Conservation (phyloP, 768 basidiomycete species). For the Cyclocybe cylindracea region DNA sequence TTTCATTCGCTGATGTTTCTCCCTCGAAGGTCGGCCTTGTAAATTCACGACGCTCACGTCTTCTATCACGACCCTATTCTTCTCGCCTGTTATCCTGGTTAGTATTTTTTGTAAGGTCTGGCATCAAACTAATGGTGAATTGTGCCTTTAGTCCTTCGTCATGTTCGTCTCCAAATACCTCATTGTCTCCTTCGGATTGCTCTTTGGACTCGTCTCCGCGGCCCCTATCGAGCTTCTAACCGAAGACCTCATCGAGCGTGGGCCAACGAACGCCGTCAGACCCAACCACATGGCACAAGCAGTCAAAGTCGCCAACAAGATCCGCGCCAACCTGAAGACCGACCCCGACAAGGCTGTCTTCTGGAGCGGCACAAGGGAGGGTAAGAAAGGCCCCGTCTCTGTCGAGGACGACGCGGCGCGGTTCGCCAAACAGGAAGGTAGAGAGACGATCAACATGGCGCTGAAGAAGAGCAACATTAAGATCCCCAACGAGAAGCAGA, state of each 20-base stretch:
- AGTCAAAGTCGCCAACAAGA: not conserved
- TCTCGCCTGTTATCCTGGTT: too few species aligned
- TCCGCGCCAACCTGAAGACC: not conserved
- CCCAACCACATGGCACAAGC: slow-evolving; percentile 1
- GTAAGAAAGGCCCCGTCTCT: not conserved
- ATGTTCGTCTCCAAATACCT: not conserved
- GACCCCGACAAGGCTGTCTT: slow-evolving; percentile 7
- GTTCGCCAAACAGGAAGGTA: slow-evolving; percentile 1
- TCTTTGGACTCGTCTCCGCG: not conserved
- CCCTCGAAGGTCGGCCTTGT: too few species aligned
- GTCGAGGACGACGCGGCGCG: not conserved
- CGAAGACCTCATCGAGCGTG: not conserved
- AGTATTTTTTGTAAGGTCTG: too few species aligned
- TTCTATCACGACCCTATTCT: too few species aligned
- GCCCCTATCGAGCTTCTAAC: not conserved
- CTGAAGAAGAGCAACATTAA: not conserved
- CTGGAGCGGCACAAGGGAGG: slow-evolving; percentile 7
- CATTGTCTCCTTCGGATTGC: not conserved
- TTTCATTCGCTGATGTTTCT: too few species aligned
- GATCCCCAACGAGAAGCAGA: slow-evolving; percentile 2
- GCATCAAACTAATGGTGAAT: too few species aligned
- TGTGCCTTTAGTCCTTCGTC: too few species aligned
- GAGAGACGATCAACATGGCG: not conserved
- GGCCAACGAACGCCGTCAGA: not conserved
- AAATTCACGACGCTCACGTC: too few species aligned